phyloP scores from a whole-genome alignment of 331 rosid genomes.

The Malus hybrid region DNA sequence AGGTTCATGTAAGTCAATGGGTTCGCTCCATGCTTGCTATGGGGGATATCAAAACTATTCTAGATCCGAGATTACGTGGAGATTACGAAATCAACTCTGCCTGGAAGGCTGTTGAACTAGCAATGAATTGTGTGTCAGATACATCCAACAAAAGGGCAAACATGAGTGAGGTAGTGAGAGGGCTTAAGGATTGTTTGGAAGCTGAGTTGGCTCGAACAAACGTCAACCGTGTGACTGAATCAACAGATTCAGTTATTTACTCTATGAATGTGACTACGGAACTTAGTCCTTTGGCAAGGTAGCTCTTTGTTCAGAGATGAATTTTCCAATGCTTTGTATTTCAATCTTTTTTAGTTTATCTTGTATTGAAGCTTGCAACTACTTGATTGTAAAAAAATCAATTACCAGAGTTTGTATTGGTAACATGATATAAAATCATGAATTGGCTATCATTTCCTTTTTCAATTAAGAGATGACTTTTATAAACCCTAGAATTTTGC shows the following conservation, averaged over 20 bases:
- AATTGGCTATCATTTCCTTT: no score
- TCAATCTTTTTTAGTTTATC: background rate
- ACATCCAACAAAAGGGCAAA: constrained; percentile 11
- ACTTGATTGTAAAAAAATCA: background rate
- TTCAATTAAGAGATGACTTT: no score
- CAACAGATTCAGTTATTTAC: background rate
- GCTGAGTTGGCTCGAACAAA: constrained; percentile 1
- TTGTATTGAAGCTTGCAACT: background rate
- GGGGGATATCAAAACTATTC: constrained; percentile 22
- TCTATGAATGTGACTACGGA: background rate
- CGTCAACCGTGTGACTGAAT: background rate
- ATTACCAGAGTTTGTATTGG: background rate
- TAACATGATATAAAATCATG: background rate
- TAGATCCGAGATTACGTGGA: constrained; percentile 7
- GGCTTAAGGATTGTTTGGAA: constrained; percentile 25
- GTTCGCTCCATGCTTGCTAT: constrained; percentile 12
- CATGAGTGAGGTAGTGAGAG: constrained; percentile 21
- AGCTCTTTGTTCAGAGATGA: background rate
- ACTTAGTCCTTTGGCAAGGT: constrained; percentile 11
- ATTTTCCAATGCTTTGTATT: background rate
- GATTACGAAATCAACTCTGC: constrained; percentile 9
- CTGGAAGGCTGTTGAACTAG: constrained; percentile 26
- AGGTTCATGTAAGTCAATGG: constrained; percentile 21
- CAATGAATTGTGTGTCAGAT: constrained; percentile 18
- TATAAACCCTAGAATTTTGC: background rate